Conservation (phyloP, 331 rosid genomes). For the Stylosanthes scabra region DNA sequence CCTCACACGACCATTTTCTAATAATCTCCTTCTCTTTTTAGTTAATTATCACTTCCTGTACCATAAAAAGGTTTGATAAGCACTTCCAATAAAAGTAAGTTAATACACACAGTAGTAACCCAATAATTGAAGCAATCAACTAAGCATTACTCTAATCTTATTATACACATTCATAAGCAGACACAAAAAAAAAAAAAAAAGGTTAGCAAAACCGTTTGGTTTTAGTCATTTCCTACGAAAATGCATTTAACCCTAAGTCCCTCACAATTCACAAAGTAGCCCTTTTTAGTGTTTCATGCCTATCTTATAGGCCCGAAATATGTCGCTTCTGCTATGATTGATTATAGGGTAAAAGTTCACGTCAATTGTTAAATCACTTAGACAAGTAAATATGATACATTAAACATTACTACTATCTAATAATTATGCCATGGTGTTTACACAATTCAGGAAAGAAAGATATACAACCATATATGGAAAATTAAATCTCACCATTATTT, state of each 20-base stretch:
- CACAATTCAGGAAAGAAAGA: background rate
- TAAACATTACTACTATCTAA: background rate
- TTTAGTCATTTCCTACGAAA: conserved; percentile 24
- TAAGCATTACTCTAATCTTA: background rate
- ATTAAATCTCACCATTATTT: background rate
- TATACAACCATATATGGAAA: background rate
- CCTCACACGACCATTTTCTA: conserved; percentile 4
- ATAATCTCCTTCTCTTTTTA: background rate
- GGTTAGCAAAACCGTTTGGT: conserved; percentile 3
- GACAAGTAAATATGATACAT: conserved; percentile 5
- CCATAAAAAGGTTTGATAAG: background rate
- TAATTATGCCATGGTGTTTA: background rate
- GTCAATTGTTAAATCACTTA: conserved; percentile 23
- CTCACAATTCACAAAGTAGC: background rate
- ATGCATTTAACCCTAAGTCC: conserved; percentile 12
- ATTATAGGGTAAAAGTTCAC: conserved; percentile 26
- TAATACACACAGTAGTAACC: background rate
- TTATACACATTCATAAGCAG: background rate
- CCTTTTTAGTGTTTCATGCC: background rate
- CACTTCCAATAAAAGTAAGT: background rate
- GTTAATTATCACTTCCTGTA: background rate
- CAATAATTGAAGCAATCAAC: conserved; percentile 6
- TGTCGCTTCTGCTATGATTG: conserved; percentile 27
- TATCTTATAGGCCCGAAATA: conserved; percentile 8
- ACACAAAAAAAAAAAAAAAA: too few species aligned